These are phyloP conservation scores for Durusdinium trenchii DNA, from an alignment of 73 alveolate genomes.

Conservation along the genomic window DNA sequence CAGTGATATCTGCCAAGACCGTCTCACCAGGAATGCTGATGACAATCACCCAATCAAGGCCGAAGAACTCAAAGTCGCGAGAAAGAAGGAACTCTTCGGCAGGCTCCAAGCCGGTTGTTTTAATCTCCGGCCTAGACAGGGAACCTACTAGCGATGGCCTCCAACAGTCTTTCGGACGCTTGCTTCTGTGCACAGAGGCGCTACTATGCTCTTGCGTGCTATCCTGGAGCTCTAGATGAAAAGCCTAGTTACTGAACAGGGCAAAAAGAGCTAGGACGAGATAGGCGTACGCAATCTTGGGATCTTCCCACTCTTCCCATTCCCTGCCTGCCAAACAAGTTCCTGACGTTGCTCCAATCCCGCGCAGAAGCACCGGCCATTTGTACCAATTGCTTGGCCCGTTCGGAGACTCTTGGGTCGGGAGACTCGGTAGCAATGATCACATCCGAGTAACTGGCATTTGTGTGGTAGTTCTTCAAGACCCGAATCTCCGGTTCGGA, in stretches of 20 bases:
- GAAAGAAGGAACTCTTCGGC: conserved; percentile 19
- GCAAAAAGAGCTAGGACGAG: too few species aligned
- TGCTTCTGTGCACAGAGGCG: too few species aligned
- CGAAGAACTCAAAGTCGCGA: neutral
- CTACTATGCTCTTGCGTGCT: too few species aligned
- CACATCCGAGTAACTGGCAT: neutral
- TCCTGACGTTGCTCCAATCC: too few species aligned
- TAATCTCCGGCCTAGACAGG: neutral
- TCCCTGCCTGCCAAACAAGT: too few species aligned
- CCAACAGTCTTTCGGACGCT: neutral
- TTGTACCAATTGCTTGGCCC: neutral
- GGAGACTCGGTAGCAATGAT: conserved; percentile 28
- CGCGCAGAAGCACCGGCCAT: too few species aligned
- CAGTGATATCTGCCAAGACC: conserved; percentile 19
- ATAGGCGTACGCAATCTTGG: too few species aligned
- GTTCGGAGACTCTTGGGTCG: neutral
- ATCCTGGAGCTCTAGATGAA: too few species aligned
- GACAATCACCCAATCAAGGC: conserved; percentile 39
- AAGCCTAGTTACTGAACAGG: too few species aligned
- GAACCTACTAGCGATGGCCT: neutral
- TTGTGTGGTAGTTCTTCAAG: neutral
- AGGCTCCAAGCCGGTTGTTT: neutral
- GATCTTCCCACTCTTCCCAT: too few species aligned
- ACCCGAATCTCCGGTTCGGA: neutral
- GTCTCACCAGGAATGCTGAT: conserved; percentile 26